A percentile compares a stretch with the other conserved stretches of the same genome.
Evolutionary conservation across 1,139 yeast genomes (phyloP).

Genomic region (Waltiozyma sp.): DNA sequence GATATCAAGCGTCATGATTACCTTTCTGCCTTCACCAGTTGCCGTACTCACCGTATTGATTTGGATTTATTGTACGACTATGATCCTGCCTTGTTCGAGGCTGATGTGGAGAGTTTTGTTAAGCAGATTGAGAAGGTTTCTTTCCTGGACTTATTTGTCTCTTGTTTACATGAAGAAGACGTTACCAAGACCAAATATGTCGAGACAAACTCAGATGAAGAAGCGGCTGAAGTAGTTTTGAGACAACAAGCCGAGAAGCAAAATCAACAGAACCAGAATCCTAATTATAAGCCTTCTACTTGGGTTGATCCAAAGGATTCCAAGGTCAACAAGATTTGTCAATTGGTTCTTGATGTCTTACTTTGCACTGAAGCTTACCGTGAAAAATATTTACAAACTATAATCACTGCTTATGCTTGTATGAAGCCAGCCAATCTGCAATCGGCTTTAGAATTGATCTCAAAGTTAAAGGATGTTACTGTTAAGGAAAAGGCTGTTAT

Average conservation of each 20-base stretch:
- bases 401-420: slow-evolving; percentile 87
- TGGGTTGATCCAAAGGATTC: slow-evolving; percentile 31
- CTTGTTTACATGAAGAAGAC: slow-evolving; percentile 80
- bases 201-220: slow-evolving; percentile 42
- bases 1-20: slow-evolving; percentile 50
- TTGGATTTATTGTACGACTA: slow-evolving; percentile 85
- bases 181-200: slow-evolving; percentile 74
- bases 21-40: slow-evolving; percentile 61
- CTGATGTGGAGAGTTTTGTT: slow-evolving; percentile 58
- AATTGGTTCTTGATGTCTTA: slow-evolving; percentile 51
- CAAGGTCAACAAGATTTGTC: slow-evolving; percentile 73
- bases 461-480: slow-evolving; percentile 33
- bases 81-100: slow-evolving; percentile 56
- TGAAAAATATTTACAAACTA: slow-evolving; percentile 57
- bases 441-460: slow-evolving; percentile 59
- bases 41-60: slow-evolving; percentile 88
- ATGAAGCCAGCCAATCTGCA: slow-evolving; percentile 78
- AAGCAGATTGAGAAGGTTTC: slow-evolving; percentile 62
- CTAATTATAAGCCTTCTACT: slow-evolving; percentile 7
- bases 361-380: slow-evolving; percentile 35
- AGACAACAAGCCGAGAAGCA: slow-evolving; percentile 19
- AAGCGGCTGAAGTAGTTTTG: slow-evolving; percentile 24
- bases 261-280: slow-evolving; percentile 19
- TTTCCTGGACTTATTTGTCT: slow-evolving; percentile 75
- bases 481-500: slow-evolving; percentile 54